Base-by-base conservation (phyloP, 2,329 filamentous ascomycete genomes). In the Metarhizium brunneum region DNA sequence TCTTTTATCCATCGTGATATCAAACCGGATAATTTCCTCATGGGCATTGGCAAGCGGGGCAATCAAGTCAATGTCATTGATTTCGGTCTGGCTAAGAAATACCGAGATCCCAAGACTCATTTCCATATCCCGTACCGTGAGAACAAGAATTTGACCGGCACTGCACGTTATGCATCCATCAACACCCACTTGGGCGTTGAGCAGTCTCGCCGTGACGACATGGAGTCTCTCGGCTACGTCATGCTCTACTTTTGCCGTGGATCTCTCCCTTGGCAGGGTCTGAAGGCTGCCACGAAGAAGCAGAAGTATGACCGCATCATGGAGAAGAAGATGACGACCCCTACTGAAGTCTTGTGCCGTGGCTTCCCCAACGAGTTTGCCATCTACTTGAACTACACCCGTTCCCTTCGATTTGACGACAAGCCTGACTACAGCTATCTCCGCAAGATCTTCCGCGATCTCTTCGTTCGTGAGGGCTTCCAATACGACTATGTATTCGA, bases 261-360 rank as follows among this genome's bases (percentile, higher is more conserved):
- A 61, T 96, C 92, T 61, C 90, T 99, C 56, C 94, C 94, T 59
- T 99, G 94, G 94, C 94, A 99, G 79, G 94, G 94, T 56, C 82
- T 96, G 55, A 96, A 96, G 84, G 92, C 92, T 78, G 92, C 92
- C 65, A 96, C 92, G 63, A 96, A 96, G 86, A 96, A 96, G 86
- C 92, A 97, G 80, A 99, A 99, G 81, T 97, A 99, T 71, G 94
- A 99, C 77, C 86, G 92, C 62, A 99, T 99, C 78, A 97, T 97
- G 92, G 94, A 99, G 83, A 99, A 99, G 87, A 99, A 99, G 90
- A 97, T 97, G 94, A 99, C 94, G 14, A 99, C 94, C 3, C 92
- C 94, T 8, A 97, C 92, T 65, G 92, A 99, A 76, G 92, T 96
- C 51, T 89, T 99, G 52, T 99, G 94, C 86, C 91, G 92, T 73